Percentiles rank a stretch among this genome's conserved stretches.
Evolutionary conservation across 345 rosid genomes (phyloP).

Genomic region (Balakata baccata): DNA sequence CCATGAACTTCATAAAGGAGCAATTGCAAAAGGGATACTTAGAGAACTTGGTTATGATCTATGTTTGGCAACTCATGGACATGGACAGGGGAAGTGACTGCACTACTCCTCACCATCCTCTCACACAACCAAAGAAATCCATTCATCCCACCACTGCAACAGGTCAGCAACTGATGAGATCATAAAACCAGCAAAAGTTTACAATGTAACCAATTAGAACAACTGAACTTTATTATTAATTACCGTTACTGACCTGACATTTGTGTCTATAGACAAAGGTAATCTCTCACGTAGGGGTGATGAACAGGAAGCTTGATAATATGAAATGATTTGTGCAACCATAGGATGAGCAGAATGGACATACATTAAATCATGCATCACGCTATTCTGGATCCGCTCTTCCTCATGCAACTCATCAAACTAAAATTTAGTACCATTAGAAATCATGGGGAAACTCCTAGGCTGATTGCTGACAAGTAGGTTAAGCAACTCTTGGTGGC

Average conservation of each 20-base stretch:
- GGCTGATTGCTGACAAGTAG: not conserved
- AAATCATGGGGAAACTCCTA: not conserved
- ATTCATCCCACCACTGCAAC: constrained; percentile 84
- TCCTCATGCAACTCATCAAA: constrained; percentile 49
- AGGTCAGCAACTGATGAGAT: constrained; percentile 19
- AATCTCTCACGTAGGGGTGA: constrained; percentile 45
- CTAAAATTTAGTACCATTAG: not conserved
- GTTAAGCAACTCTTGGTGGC: not conserved
- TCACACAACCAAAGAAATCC: constrained; percentile 70
- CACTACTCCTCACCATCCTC: constrained; percentile 49
- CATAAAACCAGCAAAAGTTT: constrained; percentile 22
- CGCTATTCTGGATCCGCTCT: constrained; percentile 79
- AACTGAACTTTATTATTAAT: constrained; percentile 2
- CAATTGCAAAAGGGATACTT: constrained; percentile 34
- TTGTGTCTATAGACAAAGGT: constrained; percentile 45
- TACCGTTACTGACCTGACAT: constrained; percentile 50
- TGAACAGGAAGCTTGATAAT: constrained; percentile 33
- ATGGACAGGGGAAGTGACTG: constrained; percentile 57
- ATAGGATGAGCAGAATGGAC: constrained; percentile 67
- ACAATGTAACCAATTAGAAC: constrained; percentile 9
- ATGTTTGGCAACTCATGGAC: constrained; percentile 67
- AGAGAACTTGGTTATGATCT: constrained; percentile 64
- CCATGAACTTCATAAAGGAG: constrained; percentile 11
- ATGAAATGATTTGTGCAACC: constrained; percentile 42
- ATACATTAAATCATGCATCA: constrained; percentile 80